A percentile compares a stretch with the other conserved stretches of the same genome.
phyloP scores from a whole-genome alignment of 164 flowering plant species.

The Nelumbo lutea region DNA sequence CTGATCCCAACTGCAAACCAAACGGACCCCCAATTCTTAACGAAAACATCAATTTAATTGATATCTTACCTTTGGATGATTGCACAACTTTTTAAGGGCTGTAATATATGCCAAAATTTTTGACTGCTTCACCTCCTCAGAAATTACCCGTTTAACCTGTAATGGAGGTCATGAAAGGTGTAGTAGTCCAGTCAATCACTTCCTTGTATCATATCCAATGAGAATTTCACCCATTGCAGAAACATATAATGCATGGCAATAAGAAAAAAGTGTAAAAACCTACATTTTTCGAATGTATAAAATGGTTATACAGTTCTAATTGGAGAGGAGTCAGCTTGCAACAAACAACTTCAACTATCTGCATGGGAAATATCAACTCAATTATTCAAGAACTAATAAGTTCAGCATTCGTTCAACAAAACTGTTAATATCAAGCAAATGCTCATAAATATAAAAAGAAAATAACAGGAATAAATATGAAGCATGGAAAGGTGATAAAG shows the following conservation, averaged over 20 bases:
- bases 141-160: constrained; percentile 66
- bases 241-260: background rate
- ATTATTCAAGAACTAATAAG: background rate
- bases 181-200: background rate
- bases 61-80: constrained; percentile 83
- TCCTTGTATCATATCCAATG: background rate
- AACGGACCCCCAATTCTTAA: background rate
- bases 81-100: constrained; percentile 97
- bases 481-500: too few species aligned
- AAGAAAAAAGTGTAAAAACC: constrained; percentile 8
- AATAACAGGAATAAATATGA: too few species aligned
- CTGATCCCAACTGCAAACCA: too few species aligned
- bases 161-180: constrained; percentile 6
- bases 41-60: background rate
- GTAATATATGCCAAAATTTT: constrained; percentile 95
- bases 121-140: constrained; percentile 73
- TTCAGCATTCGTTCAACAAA: background rate
- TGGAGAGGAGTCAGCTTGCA: constrained; percentile 97
- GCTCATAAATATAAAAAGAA: background rate
- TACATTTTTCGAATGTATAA: constrained; percentile 95
- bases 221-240: background rate
- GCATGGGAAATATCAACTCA: constrained; percentile 22
- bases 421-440: constrained; percentile 1
- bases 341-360: constrained; percentile 98
- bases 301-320: constrained; percentile 72